These are phyloP conservation scores for Lactifluus volemus DNA, from an alignment of 768 basidiomycete species.

Conservation along the genomic window DNA sequence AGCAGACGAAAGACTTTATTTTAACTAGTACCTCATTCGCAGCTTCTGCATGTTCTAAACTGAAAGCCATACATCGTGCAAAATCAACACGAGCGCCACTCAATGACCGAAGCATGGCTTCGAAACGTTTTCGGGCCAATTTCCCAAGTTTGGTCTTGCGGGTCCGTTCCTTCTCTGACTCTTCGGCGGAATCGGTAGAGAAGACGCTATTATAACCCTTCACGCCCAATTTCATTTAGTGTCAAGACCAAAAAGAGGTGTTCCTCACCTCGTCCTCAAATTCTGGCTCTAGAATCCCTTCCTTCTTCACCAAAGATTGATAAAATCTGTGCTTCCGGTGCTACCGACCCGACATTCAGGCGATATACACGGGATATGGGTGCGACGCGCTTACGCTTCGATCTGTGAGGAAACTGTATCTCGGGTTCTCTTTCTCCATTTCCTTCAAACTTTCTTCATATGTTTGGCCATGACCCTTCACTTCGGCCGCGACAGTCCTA, in stretches of 20 bases:
- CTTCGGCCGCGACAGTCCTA: conserved; percentile 75
- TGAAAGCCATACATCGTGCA: conserved; percentile 95
- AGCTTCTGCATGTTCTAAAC: conserved; percentile 92
- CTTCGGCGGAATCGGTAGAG: conserved; percentile 91
- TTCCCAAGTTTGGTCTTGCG: conserved; percentile 72
- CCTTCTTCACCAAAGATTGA: conserved; percentile 55
- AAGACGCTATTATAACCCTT: conserved; percentile 84
- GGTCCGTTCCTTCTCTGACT: conserved; percentile 78
- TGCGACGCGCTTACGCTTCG: conserved; percentile 22
- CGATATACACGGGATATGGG: background rate
- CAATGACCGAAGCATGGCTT: conserved; percentile 81
- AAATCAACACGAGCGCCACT: conserved; percentile 84
- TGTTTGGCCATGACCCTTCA: conserved; percentile 68
- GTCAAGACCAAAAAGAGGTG: background rate
- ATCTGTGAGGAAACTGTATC: conserved; percentile 64
- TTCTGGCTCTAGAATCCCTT: conserved; percentile 47
- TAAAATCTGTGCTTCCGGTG: conserved; percentile 67
- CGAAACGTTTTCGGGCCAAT: conserved; percentile 75
- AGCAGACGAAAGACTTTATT: background rate
- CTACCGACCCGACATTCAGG: conserved; percentile 29
- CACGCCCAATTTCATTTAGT: background rate
- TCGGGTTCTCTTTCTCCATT: conserved; percentile 71
- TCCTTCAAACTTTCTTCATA: conserved; percentile 71
- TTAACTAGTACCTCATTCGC: conserved; percentile 65
- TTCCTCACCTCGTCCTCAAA: conserved; percentile 68